Conservation (phyloP, 1,284 basidiomycete species). For the Dichomitus squalens region DNA sequence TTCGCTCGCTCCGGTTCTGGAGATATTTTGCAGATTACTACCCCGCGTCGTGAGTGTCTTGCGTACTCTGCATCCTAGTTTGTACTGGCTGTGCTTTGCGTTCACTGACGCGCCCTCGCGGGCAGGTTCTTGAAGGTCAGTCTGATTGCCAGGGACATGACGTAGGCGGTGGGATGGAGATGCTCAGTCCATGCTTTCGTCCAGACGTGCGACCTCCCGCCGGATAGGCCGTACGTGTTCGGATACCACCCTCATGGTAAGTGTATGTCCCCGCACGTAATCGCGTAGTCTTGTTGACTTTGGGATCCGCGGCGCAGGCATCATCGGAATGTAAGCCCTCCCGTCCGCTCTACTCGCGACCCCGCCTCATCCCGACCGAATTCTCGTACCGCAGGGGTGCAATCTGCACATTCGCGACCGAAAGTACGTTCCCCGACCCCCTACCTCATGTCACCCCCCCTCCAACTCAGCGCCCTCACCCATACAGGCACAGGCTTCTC, state of each 20-base stretch:
- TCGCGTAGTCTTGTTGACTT: background rate
- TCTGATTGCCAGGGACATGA: too few species aligned
- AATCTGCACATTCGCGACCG: slow-evolving; percentile 91
- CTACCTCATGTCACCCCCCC: background rate
- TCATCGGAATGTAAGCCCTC: slow-evolving; percentile 83
- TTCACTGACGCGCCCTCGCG: background rate
- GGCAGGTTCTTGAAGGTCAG: slow-evolving; percentile 62
- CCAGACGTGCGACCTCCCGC: slow-evolving; percentile 85
- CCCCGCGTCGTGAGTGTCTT: slow-evolving; percentile 76
- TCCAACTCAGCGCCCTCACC: background rate
- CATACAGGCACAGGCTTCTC: slow-evolving; percentile 88
- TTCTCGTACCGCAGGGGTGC: slow-evolving; percentile 67
- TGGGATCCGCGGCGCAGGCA: slow-evolving; percentile 48
- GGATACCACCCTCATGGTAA: slow-evolving; percentile 95
- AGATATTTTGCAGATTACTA: slow-evolving; percentile 92
- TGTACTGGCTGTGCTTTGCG: background rate
- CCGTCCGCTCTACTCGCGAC: slow-evolving; percentile 4
- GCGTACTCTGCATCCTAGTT: background rate
- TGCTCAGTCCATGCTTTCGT: background rate
- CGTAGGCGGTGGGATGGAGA: background rate
- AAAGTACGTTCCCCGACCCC: slow-evolving; percentile 56
- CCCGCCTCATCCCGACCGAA: background rate
- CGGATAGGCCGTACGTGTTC: slow-evolving; percentile 93
- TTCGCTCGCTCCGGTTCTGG: slow-evolving; percentile 76
- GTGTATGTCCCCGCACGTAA: slow-evolving; percentile 26